These are phyloP conservation scores for Penicillium sp. DNA, from an alignment of 2,329 filamentous ascomycete genomes.

Conservation along the genomic window DNA sequence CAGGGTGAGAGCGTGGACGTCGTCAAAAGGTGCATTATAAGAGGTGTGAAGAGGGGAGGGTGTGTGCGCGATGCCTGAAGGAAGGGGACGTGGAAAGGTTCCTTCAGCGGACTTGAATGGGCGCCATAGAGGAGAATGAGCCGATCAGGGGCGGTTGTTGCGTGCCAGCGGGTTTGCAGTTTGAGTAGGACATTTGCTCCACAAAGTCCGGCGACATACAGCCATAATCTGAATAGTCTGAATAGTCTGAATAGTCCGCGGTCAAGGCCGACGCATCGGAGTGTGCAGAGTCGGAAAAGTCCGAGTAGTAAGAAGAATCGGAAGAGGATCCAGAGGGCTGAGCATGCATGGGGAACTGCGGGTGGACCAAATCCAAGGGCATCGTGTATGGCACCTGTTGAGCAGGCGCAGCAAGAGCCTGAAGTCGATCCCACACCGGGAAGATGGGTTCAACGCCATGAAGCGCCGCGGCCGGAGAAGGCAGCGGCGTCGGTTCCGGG, in stretches of 20 bases:
- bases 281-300: slow-evolving; percentile 35
- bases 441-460: slow-evolving; percentile 28
- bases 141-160: slow-evolving; percentile 25
- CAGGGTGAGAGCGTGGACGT: too few relatives aligned
- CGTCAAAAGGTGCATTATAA: too few relatives aligned
- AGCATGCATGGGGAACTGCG: slow-evolving; percentile 21
- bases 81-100: slow-evolving; percentile 6
- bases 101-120: slow-evolving; percentile 27
- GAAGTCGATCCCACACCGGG: background rate
- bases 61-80: background rate
- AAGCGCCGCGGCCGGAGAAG: slow-evolving; percentile 18
- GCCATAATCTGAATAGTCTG: slow-evolving; percentile 31
- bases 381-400: slow-evolving; percentile 28
- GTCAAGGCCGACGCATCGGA: slow-evolving; percentile 37
- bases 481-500: slow-evolving; percentile 3
- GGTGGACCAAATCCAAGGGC: slow-evolving; percentile 22
- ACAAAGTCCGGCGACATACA: slow-evolving; percentile 33
- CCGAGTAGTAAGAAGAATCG: slow-evolving; percentile 31
- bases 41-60: background rate
- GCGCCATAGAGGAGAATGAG: slow-evolving; percentile 17
- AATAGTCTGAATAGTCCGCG: slow-evolving; percentile 33
- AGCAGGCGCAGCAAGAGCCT: slow-evolving; percentile 30
- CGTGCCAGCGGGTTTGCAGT: slow-evolving; percentile 27
- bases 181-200: slow-evolving; percentile 26
- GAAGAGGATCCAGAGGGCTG: slow-evolving; percentile 35